Evolutionary conservation across 2,329 filamentous ascomycete species (phyloP), one percentile per base, ranked within the genome.

Genomic region (Plectosphaerella sp.): DNA sequence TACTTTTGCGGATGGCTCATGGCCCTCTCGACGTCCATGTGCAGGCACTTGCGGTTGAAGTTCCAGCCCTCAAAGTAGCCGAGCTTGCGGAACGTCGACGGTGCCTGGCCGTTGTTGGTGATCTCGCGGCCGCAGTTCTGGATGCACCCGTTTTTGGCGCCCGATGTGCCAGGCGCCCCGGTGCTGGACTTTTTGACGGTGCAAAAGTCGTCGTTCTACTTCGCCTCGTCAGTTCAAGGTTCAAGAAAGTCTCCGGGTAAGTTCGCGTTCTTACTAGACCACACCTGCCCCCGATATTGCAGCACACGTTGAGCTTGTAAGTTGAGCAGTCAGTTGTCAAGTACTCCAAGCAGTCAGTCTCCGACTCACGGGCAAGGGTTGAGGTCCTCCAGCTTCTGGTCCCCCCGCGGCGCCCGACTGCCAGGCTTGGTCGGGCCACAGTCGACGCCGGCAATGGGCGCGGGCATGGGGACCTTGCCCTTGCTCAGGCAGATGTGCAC

Each of bases 341-440:
- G 28, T 10, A 3, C 5, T 22, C 22, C 22, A 33, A 33, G 28
- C 8, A 33, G 22, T 22, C 28, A n/a, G n/a, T 33, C 11, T 3
- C 11, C 8, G 8, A 33, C 28, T 12, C 8, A 33, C n/a, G 72
- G 72, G 53, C 77, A 80, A 0, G 68, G 72, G 54, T 79, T 80
- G 6, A 80, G 59, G 9, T 62, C 57, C 1, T 63, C 55, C 4
- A 77, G 45, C 16, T 64, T 59, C 14, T 58, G 66, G n/a, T 64
- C 68, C 12, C 63, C 58, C 0, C 59, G 15, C 0, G 73, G 69
- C 11, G 58, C 46, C 10, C 57, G 47, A 0, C 73, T 75, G 1
- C 72, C 71, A 1, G 36, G 52, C 49, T 51, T 54, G 16, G 54
- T 54, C 1, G 63, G 62, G 0, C 62, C 61, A 14, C 62, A 65